Evolutionary conservation across 2,329 filamentous ascomycete species (phyloP).

Genomic region (Xylariaceae sp.): DNA sequence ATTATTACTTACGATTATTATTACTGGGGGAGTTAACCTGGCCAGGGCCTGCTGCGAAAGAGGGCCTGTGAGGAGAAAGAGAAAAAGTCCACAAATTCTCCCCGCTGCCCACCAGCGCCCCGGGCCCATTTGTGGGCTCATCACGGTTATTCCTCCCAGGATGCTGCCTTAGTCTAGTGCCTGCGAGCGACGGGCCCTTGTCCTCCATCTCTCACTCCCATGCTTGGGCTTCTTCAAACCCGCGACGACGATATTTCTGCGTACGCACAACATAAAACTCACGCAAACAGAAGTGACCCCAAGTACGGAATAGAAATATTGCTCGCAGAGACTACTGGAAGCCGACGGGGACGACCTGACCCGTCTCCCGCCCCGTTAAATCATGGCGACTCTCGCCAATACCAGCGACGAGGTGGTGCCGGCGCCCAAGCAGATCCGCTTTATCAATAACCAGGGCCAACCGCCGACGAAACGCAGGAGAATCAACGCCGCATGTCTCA

Average conservation of each 20-base stretch:
- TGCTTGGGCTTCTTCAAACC: slow-evolving; percentile 1
- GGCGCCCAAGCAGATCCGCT: slow-evolving; percentile 61
- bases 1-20: neutral
- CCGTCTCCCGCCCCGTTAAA: slow-evolving; percentile 10
- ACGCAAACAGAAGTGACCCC: too few species aligned
- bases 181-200: slow-evolving; percentile 8
- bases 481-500: slow-evolving; percentile 73
- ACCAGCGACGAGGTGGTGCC: slow-evolving; percentile 34
- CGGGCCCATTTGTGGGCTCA: slow-evolving; percentile 16
- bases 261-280: neutral
- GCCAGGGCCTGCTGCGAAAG: too few species aligned
- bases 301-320: too few species aligned
- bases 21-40: slow-evolving; percentile 1
- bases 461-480: slow-evolving; percentile 73
- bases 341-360: slow-evolving; percentile 7
- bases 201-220: slow-evolving; percentile 5
- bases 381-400: slow-evolving; percentile 45
- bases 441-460: slow-evolving; percentile 76
- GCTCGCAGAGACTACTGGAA: neutral
- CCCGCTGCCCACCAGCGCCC: slow-evolving; percentile 15
- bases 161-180: slow-evolving; percentile 18
- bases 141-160: slow-evolving; percentile 14
- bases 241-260: neutral
- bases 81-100: slow-evolving; percentile 17
- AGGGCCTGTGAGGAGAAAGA: slow-evolving; percentile 4